A percentile compares a stretch with the other conserved stretches of the same genome.
phyloP scores from a whole-genome alignment of 352 stramenopile genomes.

The Phytophthora chlamydospora region DNA sequence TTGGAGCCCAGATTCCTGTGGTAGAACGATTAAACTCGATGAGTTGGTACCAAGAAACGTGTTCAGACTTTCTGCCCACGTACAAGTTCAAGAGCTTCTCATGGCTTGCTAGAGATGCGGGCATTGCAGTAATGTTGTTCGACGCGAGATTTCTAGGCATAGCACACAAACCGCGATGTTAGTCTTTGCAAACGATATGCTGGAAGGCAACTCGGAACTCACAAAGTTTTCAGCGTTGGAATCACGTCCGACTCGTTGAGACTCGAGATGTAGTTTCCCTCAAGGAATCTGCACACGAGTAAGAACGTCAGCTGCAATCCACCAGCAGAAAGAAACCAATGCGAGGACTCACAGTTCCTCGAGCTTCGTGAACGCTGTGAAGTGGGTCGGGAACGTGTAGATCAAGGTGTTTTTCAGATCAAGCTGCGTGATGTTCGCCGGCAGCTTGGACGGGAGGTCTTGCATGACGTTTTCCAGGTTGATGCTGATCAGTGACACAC shows the following conservation, averaged over 20 bases:
- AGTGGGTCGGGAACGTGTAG: slow-evolving; percentile 29
- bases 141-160: slow-evolving; percentile 22
- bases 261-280: slow-evolving; percentile 30
- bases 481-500: slow-evolving; percentile 32
- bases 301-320: background rate
- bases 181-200: background rate
- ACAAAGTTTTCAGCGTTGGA: slow-evolving; percentile 29
- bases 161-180: slow-evolving; percentile 2
- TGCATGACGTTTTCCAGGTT: slow-evolving; percentile 27
- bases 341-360: slow-evolving; percentile 17
- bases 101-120: slow-evolving; percentile 11
- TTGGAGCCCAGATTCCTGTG: slow-evolving; percentile 32
- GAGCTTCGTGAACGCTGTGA: slow-evolving; percentile 18
- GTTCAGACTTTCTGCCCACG: slow-evolving; percentile 1
- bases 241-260: slow-evolving; percentile 23
- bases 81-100: slow-evolving; percentile 25
- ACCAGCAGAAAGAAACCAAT: background rate
- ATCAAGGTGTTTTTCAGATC: slow-evolving; percentile 33
- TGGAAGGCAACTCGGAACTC: slow-evolving; percentile 1
- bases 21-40: background rate
- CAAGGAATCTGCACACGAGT: slow-evolving; percentile 20
- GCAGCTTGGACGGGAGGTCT: slow-evolving; percentile 24
- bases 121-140: slow-evolving; percentile 28
- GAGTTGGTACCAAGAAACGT: background rate
- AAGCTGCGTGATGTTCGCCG: slow-evolving; percentile 20